Base-by-base conservation (phyloP, 2,329 filamentous ascomycete species). In the Leptodontidium sp. region DNA sequence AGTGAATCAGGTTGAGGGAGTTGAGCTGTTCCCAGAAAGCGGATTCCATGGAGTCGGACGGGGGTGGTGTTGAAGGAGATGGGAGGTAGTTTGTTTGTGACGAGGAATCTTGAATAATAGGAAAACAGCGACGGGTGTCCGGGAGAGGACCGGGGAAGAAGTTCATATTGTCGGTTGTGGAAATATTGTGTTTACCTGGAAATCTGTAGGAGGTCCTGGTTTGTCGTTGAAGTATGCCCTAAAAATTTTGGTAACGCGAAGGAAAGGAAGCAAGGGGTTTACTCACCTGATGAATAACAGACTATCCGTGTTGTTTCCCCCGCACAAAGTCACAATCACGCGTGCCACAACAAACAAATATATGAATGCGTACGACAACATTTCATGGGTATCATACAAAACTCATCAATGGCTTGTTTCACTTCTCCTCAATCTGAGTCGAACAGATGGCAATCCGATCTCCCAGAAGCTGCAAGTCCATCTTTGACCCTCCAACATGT, bases 381-480 rank as follows among this genome's bases (percentile, higher is more conserved):
- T 12, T 47, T 17, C 12, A 26, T 45, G 57, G 64, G 55, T 66
- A 66, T 66, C 64, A 52, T 47, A 29, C 57, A 61, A 62, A 32
- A 61, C 29, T 55, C 55, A 21, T 66, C 29, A 53, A 43, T 74
- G 66, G 71, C 72, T 45, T 62, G 2, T 45, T 49, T 74, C 68
- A 72, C 72, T 38, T 63, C 7, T 55, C 55, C 8, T 71, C 50
- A 65, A 72, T 70, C 35, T 68, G 63, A 3, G 24, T 52, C 15
- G 65, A 64, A 63, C 70, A 75, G 58, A 75, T 57, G 5, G 66
- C 64, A 38, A 77, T 71, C 8, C 75, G 66, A 45, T 76, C 75
- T n/a, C 73, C 74, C n/a, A 77, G 63, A 7, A 77, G 70, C 26
- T 75, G 69, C 45, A 77, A 61, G 40, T 75, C 74, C 43, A 72